Base-by-base conservation (phyloP, 768 basidiomycete genomes). In the Tricholoma saponaceum region DNA sequence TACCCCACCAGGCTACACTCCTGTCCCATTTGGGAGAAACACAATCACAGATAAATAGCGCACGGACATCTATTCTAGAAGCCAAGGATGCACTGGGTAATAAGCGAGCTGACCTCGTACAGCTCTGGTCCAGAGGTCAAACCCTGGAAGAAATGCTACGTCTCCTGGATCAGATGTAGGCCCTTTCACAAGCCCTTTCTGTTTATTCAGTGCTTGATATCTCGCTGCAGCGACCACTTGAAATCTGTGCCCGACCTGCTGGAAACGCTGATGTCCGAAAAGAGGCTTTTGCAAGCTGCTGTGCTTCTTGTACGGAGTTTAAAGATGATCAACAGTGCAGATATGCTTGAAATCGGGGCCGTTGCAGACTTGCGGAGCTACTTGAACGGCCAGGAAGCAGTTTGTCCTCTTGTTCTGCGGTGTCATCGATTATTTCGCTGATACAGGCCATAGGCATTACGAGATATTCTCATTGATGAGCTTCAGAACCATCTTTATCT, bases 401-500 rank as follows among this genome's bases (percentile, higher is more conserved):
- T 94, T 60, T 44, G 81, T 58, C 25, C 13, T 57, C 7, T 3
- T 28, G 6, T 52, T 1, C 16, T 32, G 12, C 7, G 9, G 13
- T 12, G n/a, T 51, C 22, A 39, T 18, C 18, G n/a, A 13, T 20
- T 43, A 33, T 5, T 22, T 18, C 26, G 41, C 51, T 60, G 26
- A 57, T 51, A 57, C 32, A 51, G 23, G 20, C 56, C 32, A 1
- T 65, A 98, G 96, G 88, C 91, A 10, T 73, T 99, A 44, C 82
- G 90, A 47, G 97, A 98, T 62, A 97, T 98, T 55, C 75, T 99
- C 57, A 79, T 95, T 6, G 97, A 99, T 62, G 97, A 99, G 67
- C 79, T 99, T 12, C 95, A 98, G 67, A 92, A 86, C 63, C 97
- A 99, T 72, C 74, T 99, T n/a, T 99, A 97, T 72, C 83, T 99